Evolutionary conservation across 768 basidiomycete genomes (phyloP).

Genomic region (Mycena capillaripes): DNA sequence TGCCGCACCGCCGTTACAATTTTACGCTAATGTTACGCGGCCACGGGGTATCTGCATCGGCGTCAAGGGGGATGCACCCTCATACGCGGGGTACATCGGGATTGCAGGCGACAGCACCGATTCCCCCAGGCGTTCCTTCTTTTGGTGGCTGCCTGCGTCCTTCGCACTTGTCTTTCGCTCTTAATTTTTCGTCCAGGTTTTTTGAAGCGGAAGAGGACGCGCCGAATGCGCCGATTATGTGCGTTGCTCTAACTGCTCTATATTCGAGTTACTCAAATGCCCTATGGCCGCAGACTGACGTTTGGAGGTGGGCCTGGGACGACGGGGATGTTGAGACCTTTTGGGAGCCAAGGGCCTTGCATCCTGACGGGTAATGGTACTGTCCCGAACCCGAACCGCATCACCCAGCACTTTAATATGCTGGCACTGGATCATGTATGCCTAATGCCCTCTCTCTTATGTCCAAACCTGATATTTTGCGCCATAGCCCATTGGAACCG

Average conservation of each 20-base stretch:
- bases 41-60: constrained; percentile 10
- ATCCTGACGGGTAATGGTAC: constrained; percentile 33
- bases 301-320: constrained; percentile 49
- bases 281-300: constrained; percentile 35
- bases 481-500: constrained; percentile 44
- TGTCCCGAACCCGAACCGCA: constrained; percentile 38
- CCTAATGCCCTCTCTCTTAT: background rate
- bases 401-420: constrained; percentile 32
- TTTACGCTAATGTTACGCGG: constrained; percentile 18
- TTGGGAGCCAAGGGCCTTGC: constrained; percentile 42
- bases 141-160: constrained; percentile 16
- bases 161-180: background rate
- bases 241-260: background rate
- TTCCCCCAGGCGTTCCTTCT: constrained; percentile 39
- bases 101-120: constrained; percentile 38
- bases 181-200: constrained; percentile 36
- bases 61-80: constrained; percentile 20
- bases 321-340: constrained; percentile 41
- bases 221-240: constrained; percentile 46
- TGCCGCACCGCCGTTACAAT: background rate
- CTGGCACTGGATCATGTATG: constrained; percentile 34
- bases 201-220: constrained; percentile 44
- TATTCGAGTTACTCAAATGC: background rate
- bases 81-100: constrained; percentile 46
- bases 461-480: background rate